Conservation (phyloP, 345 rosid species). For the Eucalyptus fibrosa region DNA sequence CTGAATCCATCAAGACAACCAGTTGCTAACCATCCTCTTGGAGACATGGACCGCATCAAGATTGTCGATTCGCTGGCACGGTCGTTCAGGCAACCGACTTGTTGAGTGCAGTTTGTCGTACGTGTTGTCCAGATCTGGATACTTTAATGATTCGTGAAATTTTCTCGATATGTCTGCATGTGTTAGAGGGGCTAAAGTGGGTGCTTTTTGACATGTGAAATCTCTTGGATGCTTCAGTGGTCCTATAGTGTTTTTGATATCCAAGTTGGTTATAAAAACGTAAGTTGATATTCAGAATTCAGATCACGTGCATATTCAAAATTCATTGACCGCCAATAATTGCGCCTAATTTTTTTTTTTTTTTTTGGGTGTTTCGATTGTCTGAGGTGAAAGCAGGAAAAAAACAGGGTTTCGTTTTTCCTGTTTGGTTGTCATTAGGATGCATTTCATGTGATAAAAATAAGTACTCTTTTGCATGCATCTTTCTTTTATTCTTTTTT, state of each 20-base stretch:
- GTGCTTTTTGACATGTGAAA: neutral
- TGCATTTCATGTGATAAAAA: no score
- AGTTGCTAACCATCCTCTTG: no score
- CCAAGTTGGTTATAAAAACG: no score
- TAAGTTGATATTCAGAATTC: neutral
- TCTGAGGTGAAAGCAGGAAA: neutral
- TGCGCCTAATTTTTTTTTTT: neutral
- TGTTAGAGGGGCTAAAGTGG: accelerated
- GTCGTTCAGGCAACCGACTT: neutral
- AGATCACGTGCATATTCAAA: neutral
- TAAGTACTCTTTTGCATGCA: neutral
- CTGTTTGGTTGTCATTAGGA: neutral
- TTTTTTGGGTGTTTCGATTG: neutral
- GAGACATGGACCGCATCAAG: neutral
- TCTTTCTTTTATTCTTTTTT: no score
- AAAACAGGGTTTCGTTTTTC: neutral
- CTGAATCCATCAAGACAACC: no score
- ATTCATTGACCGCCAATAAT: neutral
- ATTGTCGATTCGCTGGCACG: neutral
- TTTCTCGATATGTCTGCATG: neutral
- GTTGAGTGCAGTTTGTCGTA: neutral
- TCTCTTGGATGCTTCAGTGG: neutral
- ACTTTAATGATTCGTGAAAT: neutral
- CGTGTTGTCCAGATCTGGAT: neutral
- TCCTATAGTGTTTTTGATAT: neutral